These are phyloP conservation scores for Skeletonema menzelii DNA, from an alignment of 108 stramenopile genomes.

Conservation along the genomic window DNA sequence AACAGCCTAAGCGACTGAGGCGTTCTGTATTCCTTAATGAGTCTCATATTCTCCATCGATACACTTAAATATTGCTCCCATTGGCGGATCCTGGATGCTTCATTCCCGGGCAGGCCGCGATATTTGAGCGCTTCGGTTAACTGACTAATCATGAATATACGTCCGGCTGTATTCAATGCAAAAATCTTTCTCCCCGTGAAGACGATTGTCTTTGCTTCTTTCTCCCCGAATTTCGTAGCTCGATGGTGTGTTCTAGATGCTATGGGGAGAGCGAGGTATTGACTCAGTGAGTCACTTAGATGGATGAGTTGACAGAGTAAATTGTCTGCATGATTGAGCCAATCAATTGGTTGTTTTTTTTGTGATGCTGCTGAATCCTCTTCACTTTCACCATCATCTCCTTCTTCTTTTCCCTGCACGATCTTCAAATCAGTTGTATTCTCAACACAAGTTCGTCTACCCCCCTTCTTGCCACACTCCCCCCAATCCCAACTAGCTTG, in stretches of 20 bases:
- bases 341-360: conserved; percentile 30
- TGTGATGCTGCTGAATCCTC: background rate
- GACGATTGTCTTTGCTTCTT: conserved; percentile 46
- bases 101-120: conserved; percentile 46
- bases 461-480: conserved; percentile 30
- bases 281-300: conserved; percentile 53
- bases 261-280: conserved; percentile 60
- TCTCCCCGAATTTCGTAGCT: conserved; percentile 35
- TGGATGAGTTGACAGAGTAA: conserved; percentile 51
- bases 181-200: conserved; percentile 27
- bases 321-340: conserved; percentile 53
- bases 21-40: conserved; percentile 65
- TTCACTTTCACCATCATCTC: background rate
- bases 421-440: conserved; percentile 8
- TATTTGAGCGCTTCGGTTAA: conserved; percentile 49
- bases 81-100: conserved; percentile 54
- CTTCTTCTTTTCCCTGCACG: conserved; percentile 3
- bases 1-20: conserved; percentile 61
- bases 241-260: conserved; percentile 53
- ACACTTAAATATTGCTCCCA: conserved; percentile 50
- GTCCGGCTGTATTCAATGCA: conserved; percentile 44
- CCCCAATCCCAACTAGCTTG: conserved; percentile 63
- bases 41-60: conserved; percentile 51
- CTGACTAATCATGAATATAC: conserved; percentile 42
- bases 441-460: conserved; percentile 42